These are phyloP conservation scores for Calonectria henricotiae DNA, from an alignment of 2,329 filamentous ascomycete species.

Conservation along the genomic window DNA sequence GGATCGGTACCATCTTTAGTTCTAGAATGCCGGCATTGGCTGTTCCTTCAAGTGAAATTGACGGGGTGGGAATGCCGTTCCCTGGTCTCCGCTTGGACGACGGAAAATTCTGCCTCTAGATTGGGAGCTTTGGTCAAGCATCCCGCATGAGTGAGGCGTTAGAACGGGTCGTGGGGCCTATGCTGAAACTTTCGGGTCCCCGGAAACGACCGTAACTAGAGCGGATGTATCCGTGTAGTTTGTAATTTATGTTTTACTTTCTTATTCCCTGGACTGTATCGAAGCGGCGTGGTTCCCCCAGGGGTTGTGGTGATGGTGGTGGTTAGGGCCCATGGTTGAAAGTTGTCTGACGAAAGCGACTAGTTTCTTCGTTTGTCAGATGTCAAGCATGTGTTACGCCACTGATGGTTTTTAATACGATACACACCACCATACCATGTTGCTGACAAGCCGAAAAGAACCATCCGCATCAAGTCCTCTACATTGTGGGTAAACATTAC, in stretches of 20 bases:
- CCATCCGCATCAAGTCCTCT: neutral
- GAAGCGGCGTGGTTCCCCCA: neutral
- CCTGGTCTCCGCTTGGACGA: slow-evolving; percentile 28
- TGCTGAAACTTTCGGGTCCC: slow-evolving; percentile 32
- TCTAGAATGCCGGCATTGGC: slow-evolving; percentile 31
- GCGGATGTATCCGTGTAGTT: slow-evolving; percentile 24
- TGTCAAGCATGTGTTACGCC: slow-evolving; percentile 30
- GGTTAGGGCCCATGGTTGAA: slow-evolving; percentile 1
- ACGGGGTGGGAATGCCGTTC: slow-evolving; percentile 43
- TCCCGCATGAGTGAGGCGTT: slow-evolving; percentile 31
- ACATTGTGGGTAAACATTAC: slow-evolving; percentile 16
- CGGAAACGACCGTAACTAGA: slow-evolving; percentile 29
- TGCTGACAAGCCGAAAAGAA: slow-evolving; percentile 20
- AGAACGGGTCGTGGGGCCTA: slow-evolving; percentile 25
- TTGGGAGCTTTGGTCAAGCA: slow-evolving; percentile 20
- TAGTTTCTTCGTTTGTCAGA: slow-evolving; percentile 25
- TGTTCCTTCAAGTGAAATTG: slow-evolving; percentile 42
- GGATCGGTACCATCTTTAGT: slow-evolving; percentile 21
- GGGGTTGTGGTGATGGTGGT: neutral
- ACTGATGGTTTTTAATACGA: slow-evolving; percentile 24
- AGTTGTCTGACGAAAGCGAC: slow-evolving; percentile 25
- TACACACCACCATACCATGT: slow-evolving; percentile 25
- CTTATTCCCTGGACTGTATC: slow-evolving; percentile 3
- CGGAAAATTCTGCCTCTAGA: slow-evolving; percentile 28
- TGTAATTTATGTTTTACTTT: neutral